phyloP scores from a whole-genome alignment of 148 eudicot species.

The Dianthus caryophyllus region DNA sequence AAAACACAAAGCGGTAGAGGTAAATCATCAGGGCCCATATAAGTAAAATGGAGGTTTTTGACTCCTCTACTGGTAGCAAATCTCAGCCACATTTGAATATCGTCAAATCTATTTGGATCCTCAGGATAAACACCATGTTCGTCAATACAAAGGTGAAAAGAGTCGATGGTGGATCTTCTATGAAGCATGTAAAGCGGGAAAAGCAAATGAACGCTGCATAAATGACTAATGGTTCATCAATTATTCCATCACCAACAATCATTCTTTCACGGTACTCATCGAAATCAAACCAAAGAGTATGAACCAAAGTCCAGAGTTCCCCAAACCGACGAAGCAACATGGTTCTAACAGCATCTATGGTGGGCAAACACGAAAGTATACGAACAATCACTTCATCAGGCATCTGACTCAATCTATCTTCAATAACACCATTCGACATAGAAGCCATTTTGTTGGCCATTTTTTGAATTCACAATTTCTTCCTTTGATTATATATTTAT shows the following conservation, averaged over 20 bases:
- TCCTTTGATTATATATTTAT: no score
- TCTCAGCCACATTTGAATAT: background rate
- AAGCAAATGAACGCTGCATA: no score
- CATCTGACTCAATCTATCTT: constrained; percentile 5
- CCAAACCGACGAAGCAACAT: constrained; percentile 8
- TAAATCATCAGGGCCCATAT: no score
- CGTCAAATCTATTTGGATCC: background rate
- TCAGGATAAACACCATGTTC: background rate
- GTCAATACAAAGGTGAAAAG: no score
- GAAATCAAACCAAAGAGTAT: background rate
- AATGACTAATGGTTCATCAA: no score
- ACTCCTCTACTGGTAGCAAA: background rate
- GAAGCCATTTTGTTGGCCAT: no score
- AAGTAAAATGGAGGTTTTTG: background rate
- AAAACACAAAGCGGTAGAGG: background rate
- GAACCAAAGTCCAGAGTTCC: constrained; percentile 11
- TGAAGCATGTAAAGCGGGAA: no score
- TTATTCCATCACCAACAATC: no score
- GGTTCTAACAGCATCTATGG: background rate
- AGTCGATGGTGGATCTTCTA: no score
- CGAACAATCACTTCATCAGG: constrained; percentile 5
- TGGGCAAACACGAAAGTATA: constrained; percentile 11
- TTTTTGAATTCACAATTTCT: no score
- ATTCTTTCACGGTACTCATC: background rate
- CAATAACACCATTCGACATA: no score